These are phyloP conservation scores for Trypanosoma scelopori DNA, from an alignment of 208 protist species.

Conservation along the genomic window DNA sequence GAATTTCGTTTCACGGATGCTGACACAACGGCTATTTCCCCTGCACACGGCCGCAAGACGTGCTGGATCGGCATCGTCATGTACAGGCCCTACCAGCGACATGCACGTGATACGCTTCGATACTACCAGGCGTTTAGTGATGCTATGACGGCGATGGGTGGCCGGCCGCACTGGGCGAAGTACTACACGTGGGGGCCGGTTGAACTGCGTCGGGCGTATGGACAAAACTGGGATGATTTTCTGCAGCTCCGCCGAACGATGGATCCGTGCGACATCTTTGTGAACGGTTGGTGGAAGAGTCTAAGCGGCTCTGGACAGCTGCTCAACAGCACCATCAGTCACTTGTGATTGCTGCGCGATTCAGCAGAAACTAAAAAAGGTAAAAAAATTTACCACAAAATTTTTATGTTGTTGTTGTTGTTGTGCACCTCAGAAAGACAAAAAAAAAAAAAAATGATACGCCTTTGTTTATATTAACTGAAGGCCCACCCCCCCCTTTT, in stretches of 20 bases:
- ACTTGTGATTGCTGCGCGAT: constrained; percentile 12
- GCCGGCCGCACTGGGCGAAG: constrained; percentile 82
- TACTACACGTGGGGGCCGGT: constrained; percentile 60
- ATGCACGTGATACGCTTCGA: constrained; percentile 57
- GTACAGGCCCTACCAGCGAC: constrained; percentile 55
- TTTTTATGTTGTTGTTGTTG: too few species aligned
- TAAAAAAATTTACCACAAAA: too few species aligned
- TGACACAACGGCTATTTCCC: constrained; percentile 61
- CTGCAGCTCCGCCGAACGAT: constrained; percentile 44
- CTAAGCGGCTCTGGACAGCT: constrained; percentile 30
- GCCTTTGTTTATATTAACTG: too few species aligned
- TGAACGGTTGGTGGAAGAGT: constrained; percentile 69
- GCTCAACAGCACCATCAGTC: constrained; percentile 29
- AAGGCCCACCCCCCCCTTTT: too few species aligned
- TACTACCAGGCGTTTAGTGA: constrained; percentile 65
- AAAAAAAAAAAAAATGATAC: too few species aligned
- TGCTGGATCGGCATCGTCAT: constrained; percentile 90
- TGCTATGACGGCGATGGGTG: constrained; percentile 64
- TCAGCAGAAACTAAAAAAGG: constrained; percentile 9
- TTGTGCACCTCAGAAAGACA: too few species aligned
- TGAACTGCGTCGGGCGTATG: constrained; percentile 48
- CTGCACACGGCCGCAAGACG: constrained; percentile 48
- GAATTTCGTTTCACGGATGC: constrained; percentile 74
- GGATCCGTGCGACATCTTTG: constrained; percentile 63
- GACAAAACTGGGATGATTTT: constrained; percentile 60